Base-by-base conservation (phyloP, 2,329 filamentous ascomycete species). In the Byssoonygena ceratinophila region DNA sequence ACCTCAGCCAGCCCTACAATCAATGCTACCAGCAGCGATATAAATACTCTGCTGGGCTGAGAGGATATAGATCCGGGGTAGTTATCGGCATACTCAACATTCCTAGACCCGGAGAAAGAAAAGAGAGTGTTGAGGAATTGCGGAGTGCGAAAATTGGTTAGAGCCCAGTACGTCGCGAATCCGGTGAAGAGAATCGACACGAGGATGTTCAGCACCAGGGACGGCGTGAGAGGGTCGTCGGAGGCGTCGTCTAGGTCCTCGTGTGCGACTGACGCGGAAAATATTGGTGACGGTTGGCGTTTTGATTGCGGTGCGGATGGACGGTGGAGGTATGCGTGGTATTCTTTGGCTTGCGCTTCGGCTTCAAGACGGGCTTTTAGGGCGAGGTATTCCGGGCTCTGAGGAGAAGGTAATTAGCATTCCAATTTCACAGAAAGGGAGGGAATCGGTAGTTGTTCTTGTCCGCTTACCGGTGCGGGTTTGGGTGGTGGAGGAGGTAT, bases 161-260 rank as follows among this genome's bases (percentile, higher is more conserved):
- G 57, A 9, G 68, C 66, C 66, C 70, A 71, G 57, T 72, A 76
- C 2, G 71, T 68, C 25, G 70, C 69, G 51, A 71, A 70, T 22
- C 71, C 72, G n/a, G 73, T 74, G 41, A 90, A 87, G 2, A 91
- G 72, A 50, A 96, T 85, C 48, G 87, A 94, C 50, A 95, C 76
- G 36, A 96, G 71, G 47, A 97, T 88, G 66, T 97, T 98, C 61
- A 94, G 76, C 48, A 97, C 88, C 6, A 97, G 74, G 39, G 69
- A 71, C 0, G 71, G 69, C 1, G 67, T 70, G 39, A 74, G 62
- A 11, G 65, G 62, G 51, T 72, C 69, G 58, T 80, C 72, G 53
- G 76, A 75, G 6, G 59, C 45, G 50, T 66, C 56, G 16, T 58
- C 58, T 68, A 71, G 4, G 73, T 62, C 54, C 77, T 20, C 68